Percentiles rank a stretch among this genome's conserved stretches.
phyloP scores from a whole-genome alignment of 257 asterid species.

The Solanum phureja region DNA sequence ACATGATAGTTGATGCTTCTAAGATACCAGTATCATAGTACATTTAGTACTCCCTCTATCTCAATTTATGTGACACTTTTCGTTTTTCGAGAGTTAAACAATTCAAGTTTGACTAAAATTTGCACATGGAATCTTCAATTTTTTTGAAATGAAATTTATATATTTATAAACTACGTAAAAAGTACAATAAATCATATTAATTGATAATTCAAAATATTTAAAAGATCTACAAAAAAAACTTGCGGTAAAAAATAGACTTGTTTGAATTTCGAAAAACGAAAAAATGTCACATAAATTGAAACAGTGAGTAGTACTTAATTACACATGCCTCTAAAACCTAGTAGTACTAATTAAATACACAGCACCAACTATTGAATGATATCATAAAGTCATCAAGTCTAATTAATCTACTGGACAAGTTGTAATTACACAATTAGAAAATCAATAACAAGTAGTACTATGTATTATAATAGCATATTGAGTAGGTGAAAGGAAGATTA shows the following conservation, averaged over 20 bases:
- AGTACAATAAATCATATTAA: no score
- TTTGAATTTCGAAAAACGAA: no score
- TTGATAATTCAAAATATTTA: no score
- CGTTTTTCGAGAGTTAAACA: no score
- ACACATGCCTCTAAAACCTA: not conserved
- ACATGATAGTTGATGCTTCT: not conserved
- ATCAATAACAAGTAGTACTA: not conserved
- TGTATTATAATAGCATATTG: not conserved
- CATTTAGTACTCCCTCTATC: not conserved
- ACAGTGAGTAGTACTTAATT: not conserved
- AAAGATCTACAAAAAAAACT: no score
- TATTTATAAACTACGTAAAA: no score
- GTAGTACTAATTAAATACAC: not conserved
- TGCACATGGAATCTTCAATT: no score
- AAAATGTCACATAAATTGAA: no score
- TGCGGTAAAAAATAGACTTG: rapidly evolving
- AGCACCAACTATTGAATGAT: not conserved
- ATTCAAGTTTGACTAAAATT: no score
- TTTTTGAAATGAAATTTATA: no score
- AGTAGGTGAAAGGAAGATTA: not conserved
- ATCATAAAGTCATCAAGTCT: not conserved
- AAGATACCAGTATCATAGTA: not conserved
- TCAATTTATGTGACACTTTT: no score
- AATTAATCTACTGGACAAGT: not conserved
- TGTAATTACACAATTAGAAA: not conserved